Evolutionary conservation across 139 green algal genomes (phyloP).

Genomic region (Picochlorum sp.): DNA sequence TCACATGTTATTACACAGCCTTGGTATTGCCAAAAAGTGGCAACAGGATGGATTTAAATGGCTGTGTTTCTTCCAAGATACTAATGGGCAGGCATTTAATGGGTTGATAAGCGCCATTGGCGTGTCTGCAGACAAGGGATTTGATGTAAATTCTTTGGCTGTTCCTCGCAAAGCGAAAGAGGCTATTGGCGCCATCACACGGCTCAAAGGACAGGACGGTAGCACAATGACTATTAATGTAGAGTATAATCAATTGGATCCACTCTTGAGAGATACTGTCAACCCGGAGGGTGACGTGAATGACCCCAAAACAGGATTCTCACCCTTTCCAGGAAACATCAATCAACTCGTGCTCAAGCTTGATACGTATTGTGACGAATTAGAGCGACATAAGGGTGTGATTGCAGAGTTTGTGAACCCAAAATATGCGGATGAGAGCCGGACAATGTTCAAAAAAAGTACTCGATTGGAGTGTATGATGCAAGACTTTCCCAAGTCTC

Average conservation of each 20-base stretch:
- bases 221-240: conserved; percentile 87
- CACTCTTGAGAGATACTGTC: conserved; percentile 75
- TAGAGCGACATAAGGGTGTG: conserved; percentile 64
- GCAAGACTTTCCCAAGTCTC: conserved; percentile 86
- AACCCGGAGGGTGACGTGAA: conserved; percentile 75
- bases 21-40: conserved; percentile 67
- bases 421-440: conserved; percentile 86
- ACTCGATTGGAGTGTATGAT: conserved; percentile 99
- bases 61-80: conserved; percentile 98
- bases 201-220: conserved; percentile 37
- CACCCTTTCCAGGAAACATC: conserved; percentile 94
- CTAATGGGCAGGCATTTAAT: conserved; percentile 91
- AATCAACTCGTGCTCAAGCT: conserved; percentile 91
- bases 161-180: conserved; percentile 91
- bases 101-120: conserved; percentile 64
- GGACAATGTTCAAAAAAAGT: conserved; percentile 83
- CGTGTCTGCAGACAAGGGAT: conserved; percentile 55
- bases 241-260: conserved; percentile 99
- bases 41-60: conserved; percentile 66
- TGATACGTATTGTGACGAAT: conserved; percentile 57
- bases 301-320: conserved; percentile 72
- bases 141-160: conserved; percentile 89
- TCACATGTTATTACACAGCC: conserved; percentile 81
- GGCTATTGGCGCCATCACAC: conserved; percentile 84
- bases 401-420: conserved; percentile 99